phyloP scores from a whole-genome alignment of 2,329 filamentous ascomycete species.

The Penicillium sp. region DNA sequence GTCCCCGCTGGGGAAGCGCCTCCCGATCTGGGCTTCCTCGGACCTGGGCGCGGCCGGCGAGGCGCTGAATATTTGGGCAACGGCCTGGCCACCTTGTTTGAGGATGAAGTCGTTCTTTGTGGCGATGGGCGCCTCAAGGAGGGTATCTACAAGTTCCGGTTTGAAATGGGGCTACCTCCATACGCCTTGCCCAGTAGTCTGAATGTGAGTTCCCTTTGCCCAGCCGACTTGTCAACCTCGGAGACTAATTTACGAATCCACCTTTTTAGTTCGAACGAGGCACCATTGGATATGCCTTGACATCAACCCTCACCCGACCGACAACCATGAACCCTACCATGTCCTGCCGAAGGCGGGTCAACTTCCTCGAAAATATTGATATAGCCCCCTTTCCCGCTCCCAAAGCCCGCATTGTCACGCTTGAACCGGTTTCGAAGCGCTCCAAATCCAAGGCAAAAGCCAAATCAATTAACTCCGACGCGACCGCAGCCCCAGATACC shows the following conservation, averaged over 20 bases:
- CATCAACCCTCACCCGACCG: slow-evolving; percentile 84
- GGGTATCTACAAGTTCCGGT: slow-evolving; percentile 67
- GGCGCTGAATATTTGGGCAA: slow-evolving; percentile 62
- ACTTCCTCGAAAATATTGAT: slow-evolving; percentile 79
- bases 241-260: slow-evolving; percentile 2
- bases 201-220: slow-evolving; percentile 64
- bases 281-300: slow-evolving; percentile 87
- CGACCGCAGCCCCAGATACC: slow-evolving; percentile 43
- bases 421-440: slow-evolving; percentile 80
- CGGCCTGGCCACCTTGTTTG: slow-evolving; percentile 65
- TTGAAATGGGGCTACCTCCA: slow-evolving; percentile 63
- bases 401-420: slow-evolving; percentile 77
- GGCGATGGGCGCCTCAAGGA: slow-evolving; percentile 64
- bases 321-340: slow-evolving; percentile 80
- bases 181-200: slow-evolving; percentile 78
- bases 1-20: slow-evolving; percentile 57
- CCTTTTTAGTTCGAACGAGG: slow-evolving; percentile 81
- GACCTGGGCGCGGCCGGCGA: slow-evolving; percentile 56
- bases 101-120: slow-evolving; percentile 65
- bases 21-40: slow-evolving; percentile 52
- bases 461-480: slow-evolving; percentile 48
- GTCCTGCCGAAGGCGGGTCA: slow-evolving; percentile 78
- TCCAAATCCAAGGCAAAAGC: slow-evolving; percentile 59
- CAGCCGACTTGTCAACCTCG: not conserved
- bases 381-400: slow-evolving; percentile 74